Evolutionary conservation across 208 protist species (phyloP), one percentile per base, ranked within the genome.

Genomic region (Trypanosoma cruzi): DNA sequence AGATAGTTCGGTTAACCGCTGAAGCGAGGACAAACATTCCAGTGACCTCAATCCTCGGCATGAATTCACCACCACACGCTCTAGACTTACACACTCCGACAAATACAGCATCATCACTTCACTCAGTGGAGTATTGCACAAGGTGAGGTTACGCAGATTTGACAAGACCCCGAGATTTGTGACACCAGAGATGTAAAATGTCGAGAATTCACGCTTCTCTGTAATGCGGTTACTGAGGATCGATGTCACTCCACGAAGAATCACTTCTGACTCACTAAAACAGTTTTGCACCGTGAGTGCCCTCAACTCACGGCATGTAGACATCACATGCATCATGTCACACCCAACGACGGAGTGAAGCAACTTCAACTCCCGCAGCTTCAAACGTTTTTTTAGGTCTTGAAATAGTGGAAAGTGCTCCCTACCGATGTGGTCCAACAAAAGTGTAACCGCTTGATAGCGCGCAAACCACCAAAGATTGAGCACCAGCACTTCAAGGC

Each of bases 391-490:
- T 20, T 75, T 71, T 4, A 90, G 49, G 37, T 77, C 63, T n/a
- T 85, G 79, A 68, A 95, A 86, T 5, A 75, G 58, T 1, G 50
- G n/a, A 8, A 88, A 56, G 46, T 91, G 81, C 11, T 83, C 79
- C 1, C 64, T 77, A 29, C 73, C 49, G 22, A 88, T 63, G 44
- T 83, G 82, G 16, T 82, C 73, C 13, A 95, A 66, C 0, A 73
- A 76, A 26, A 95, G 80, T n/a, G 75, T 84, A 4, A 90, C 68
- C 2, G 74, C 75, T 59, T 79, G 75, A 73, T 95, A 91, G 8
- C 82, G 81, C 4, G 84, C 77, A n/a, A 88, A 74, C 86, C 89
- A 95, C 89, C 89, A 95, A 37, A 76, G 68, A 6, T 78, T 68
- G 1, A 78, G 46, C 0, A 78, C 42, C 16, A 69, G 68, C 32